Evolutionary conservation across 495 filamentous ascomycete genomes (phyloP).

Genomic region (Recurvomyces mirabilis): DNA sequence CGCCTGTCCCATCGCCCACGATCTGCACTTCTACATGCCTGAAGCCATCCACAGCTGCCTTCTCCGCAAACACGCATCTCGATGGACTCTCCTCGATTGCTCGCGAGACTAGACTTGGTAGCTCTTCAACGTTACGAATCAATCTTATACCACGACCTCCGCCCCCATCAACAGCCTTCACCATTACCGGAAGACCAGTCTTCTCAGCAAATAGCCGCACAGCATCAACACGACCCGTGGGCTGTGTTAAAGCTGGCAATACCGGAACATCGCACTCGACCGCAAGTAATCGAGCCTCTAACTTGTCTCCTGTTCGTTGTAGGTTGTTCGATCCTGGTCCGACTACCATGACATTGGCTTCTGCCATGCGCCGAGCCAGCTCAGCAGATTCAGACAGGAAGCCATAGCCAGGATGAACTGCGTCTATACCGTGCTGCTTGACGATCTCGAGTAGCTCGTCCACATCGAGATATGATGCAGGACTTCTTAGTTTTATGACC

Average conservation of each 20-base stretch:
- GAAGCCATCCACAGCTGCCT: constrained; percentile 33
- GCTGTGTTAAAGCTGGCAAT: constrained; percentile 36
- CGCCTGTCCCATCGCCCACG: constrained; percentile 29
- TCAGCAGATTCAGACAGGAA: constrained; percentile 50
- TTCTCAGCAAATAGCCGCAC: constrained; percentile 35
- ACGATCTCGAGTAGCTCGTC: constrained; percentile 35
- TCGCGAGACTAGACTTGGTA: constrained; percentile 22
- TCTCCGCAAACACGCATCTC: constrained; percentile 40
- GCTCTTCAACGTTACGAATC: constrained; percentile 22
- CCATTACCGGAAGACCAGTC: constrained; percentile 46
- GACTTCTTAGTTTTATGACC: constrained; percentile 38
- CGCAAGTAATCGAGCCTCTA: constrained; percentile 44
- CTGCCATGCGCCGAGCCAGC: constrained; percentile 41
- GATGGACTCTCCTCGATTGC: constrained; percentile 41
- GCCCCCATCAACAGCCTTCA: constrained; percentile 36
- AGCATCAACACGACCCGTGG: constrained; percentile 33
- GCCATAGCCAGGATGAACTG: constrained; percentile 52
- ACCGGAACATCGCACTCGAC: constrained; percentile 44
- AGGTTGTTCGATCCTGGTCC: constrained; percentile 45
- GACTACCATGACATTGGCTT: constrained; percentile 41
- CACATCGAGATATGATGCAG: constrained; percentile 43
- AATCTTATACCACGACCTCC: constrained; percentile 33
- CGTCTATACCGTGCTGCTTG: constrained; percentile 41
- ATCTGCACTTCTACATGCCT: constrained; percentile 34
- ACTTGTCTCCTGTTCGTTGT: constrained; percentile 44